Conservation (phyloP, 2,329 filamentous ascomycete species). For the Aphanocladium album region DNA sequence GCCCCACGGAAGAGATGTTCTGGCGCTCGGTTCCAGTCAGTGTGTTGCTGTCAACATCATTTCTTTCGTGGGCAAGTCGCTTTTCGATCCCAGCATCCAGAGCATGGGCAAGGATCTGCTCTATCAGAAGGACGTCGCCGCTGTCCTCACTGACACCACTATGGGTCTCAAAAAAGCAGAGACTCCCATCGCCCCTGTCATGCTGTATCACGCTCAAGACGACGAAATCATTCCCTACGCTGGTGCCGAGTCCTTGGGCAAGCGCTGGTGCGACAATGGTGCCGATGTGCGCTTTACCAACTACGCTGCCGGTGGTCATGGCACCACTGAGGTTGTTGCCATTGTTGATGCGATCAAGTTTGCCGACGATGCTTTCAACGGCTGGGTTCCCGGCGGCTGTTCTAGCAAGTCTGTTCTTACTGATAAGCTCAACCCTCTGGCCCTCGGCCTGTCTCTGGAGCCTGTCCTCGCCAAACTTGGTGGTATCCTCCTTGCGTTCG, state of each 20-base stretch:
- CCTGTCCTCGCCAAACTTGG: not conserved
- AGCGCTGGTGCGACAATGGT: constrained; percentile 12
- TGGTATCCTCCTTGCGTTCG: not conserved
- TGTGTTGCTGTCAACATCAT: constrained; percentile 6
- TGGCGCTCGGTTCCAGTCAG: constrained; percentile 4
- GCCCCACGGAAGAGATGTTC: not conserved
- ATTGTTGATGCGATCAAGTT: constrained; percentile 1
- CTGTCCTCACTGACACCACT: not conserved
- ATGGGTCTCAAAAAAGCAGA: constrained; percentile 9
- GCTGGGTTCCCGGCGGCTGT: constrained; percentile 2
- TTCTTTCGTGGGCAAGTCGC: constrained; percentile 3
- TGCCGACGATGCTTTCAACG: constrained; percentile 9
- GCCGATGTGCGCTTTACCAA: constrained; percentile 8
- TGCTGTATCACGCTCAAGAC: constrained; percentile 9
- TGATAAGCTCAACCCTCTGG: constrained; percentile 6
- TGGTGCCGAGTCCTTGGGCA: not conserved
- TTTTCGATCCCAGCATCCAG: constrained; percentile 9
- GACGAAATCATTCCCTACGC: constrained; percentile 14
- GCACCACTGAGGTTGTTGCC: constrained; percentile 7
- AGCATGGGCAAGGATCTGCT: constrained; percentile 7
- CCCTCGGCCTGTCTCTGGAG: constrained; percentile 10
- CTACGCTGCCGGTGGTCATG: constrained; percentile 7
- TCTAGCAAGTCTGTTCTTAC: not conserved
- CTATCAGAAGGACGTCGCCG: not conserved
- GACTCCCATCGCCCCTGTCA: constrained; percentile 11